Evolutionary conservation across 2,329 filamentous ascomycete genomes (phyloP), one percentile per base, ranked within the genome.

Genomic region (Fusarium siculi): DNA sequence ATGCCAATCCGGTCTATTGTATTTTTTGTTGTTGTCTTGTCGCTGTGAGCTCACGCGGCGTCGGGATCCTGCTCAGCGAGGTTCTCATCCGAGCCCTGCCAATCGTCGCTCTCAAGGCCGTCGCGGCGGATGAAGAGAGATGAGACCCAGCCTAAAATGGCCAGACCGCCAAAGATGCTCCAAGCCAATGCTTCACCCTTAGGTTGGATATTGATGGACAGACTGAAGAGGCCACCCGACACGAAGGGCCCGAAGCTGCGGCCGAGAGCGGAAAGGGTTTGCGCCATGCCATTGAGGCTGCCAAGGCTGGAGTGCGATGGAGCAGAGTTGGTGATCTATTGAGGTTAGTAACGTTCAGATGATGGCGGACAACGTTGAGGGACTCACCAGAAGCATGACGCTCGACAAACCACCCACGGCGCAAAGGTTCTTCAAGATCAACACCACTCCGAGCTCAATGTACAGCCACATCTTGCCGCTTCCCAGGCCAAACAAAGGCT

Each of bases 181-280:
- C 97, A 99, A 0, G 93, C 91, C 9, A 98, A 83, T 4, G 91
- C 90, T 81, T 97, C 95, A 3, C 96, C 96, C 78, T 95, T 96
- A 5, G 92, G 93, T 16, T 87, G 85, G 9, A 97, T 87, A 54
- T 89, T 87, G 1, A 90, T 92, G 0, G 94, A 92, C 2, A 96
- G 85, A 1, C 94, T 94, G 81, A 97, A 99, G 1, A 99, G 85
- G 1, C 91, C 91, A 1, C 96, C 96, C 0, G 95, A 96, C 1
- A 97, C 85, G 74, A 98, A 95, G 0, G 96, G 96, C 0, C 96
- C 96, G 1, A 94, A 89, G 47, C 95, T 95, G 67, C 96, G 91
- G 14, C 96, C 96, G 0, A 93, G 94, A 0, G 96, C 96, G 0
- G 94, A 97, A 1, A 99, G 89, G 0, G 95, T 97, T 82, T 99